Percentiles rank a stretch among this genome's conserved stretches.
Evolutionary conservation across 129 eudicot species (phyloP).

Genomic region (Oenanthe sinensis): DNA sequence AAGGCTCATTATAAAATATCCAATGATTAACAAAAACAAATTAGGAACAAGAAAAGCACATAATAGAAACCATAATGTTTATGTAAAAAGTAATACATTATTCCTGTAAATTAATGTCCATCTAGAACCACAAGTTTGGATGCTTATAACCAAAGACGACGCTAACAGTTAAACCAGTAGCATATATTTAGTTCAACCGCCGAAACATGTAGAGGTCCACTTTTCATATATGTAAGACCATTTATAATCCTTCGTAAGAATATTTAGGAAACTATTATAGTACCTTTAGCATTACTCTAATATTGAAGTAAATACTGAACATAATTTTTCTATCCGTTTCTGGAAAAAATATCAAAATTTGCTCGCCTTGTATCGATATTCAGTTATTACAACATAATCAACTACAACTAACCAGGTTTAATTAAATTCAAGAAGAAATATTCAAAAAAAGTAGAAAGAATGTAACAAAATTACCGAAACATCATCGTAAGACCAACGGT

Average conservation of each 20-base stretch:
- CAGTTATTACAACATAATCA: not conserved
- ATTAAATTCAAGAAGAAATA: too few species aligned
- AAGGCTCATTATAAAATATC: not conserved
- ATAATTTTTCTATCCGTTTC: not conserved
- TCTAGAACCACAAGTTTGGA: not conserved
- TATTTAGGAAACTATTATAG: not conserved
- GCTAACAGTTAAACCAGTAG: not conserved
- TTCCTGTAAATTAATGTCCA: not conserved
- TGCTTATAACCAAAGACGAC: too few species aligned
- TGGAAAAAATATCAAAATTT: too few species aligned
- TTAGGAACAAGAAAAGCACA: not conserved
- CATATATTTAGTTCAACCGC: not conserved
- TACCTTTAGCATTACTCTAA: not conserved
- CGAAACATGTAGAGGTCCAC: not conserved
- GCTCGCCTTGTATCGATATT: too few species aligned
- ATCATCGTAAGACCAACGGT: slow-evolving; percentile 72
- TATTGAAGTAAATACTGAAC: not conserved
- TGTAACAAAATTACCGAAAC: slow-evolving; percentile 39
- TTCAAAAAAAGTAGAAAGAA: not conserved
- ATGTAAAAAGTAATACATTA: too few species aligned
- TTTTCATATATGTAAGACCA: not conserved
- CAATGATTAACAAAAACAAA: not conserved
- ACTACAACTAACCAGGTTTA: too few species aligned
- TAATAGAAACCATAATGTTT: not conserved
- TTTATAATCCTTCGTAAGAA: not conserved